These are phyloP conservation scores for Ulmus americana DNA, from an alignment of 331 rosid genomes.

Conservation along the genomic window DNA sequence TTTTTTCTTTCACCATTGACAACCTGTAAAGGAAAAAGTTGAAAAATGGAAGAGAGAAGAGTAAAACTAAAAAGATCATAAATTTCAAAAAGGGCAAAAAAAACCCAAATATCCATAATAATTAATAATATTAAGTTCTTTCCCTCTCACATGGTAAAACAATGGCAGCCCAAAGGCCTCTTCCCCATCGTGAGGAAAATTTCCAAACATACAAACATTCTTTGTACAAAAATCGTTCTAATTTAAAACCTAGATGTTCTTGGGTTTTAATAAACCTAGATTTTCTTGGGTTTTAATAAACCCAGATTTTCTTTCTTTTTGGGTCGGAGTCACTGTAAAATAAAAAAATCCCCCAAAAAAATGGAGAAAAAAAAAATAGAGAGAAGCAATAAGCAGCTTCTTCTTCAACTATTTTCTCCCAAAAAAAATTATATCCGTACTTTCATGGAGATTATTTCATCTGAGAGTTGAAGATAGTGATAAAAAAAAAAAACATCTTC, in stretches of 20 bases:
- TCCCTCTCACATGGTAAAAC: slow-evolving; percentile 39
- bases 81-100: not conserved
- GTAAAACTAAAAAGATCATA: not conserved
- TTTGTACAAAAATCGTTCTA: slow-evolving; percentile 28
- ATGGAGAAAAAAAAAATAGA: slow-evolving; percentile 23
- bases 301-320: not conserved
- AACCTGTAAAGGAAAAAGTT: not conserved
- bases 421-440: not conserved
- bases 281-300: slow-evolving; percentile 12
- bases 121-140: slow-evolving; percentile 21
- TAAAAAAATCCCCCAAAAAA: not conserved
- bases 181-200: slow-evolving; percentile 40
- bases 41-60: not conserved
- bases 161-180: slow-evolving; percentile 9
- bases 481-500: slow-evolving; percentile 54
- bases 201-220: slow-evolving; percentile 14
- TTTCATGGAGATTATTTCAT: slow-evolving; percentile 10
- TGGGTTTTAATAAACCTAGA: not conserved
- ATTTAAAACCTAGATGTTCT: slow-evolving; percentile 27
- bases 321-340: slow-evolving; percentile 44
- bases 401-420: slow-evolving; percentile 23
- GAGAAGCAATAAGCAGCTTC: slow-evolving; percentile 71
- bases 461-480: slow-evolving; percentile 73
- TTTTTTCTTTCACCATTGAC: too few species aligned
- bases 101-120: slow-evolving; percentile 7